These are phyloP conservation scores for Zygosaccharomyces sapae DNA, from an alignment of 1,139 yeast species.

Conservation along the genomic window DNA sequence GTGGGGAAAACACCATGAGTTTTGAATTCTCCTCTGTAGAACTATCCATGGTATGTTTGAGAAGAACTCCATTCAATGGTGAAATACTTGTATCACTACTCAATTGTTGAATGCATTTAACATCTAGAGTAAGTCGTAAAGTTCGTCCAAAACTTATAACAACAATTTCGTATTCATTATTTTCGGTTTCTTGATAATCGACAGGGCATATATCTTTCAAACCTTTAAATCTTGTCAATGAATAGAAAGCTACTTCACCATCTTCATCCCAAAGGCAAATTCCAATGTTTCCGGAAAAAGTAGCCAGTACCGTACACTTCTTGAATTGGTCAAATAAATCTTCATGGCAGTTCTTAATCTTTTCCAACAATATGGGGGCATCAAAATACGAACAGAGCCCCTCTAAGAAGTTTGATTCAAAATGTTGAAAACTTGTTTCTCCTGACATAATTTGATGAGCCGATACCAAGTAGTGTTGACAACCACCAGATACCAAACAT, in stretches of 20 bases:
- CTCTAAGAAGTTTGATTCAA: slow-evolving; percentile 13
- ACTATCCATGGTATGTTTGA: slow-evolving; percentile 21
- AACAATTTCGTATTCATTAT: slow-evolving; percentile 15
- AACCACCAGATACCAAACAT: slow-evolving; percentile 17
- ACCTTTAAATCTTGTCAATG: slow-evolving; percentile 31
- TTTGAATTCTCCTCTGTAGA: slow-evolving; percentile 19
- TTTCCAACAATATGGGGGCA: slow-evolving; percentile 20
- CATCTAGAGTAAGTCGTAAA: slow-evolving; percentile 17
- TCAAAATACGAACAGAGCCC: slow-evolving; percentile 22
- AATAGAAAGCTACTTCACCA: slow-evolving; percentile 16
- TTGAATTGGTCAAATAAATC: slow-evolving; percentile 11
- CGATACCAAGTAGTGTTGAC: slow-evolving; percentile 19
- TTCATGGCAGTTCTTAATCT: slow-evolving; percentile 10
- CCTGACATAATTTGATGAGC: slow-evolving; percentile 33
- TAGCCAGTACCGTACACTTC: slow-evolving; percentile 21
- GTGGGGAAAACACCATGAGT: slow-evolving; percentile 9
- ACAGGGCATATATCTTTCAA: slow-evolving; percentile 19
- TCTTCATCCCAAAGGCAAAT: slow-evolving; percentile 17
- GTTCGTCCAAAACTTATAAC: slow-evolving; percentile 28
- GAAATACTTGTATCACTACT: slow-evolving; percentile 11
- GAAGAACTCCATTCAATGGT: slow-evolving; percentile 16
- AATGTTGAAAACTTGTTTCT: slow-evolving; percentile 19
- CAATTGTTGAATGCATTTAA: slow-evolving; percentile 12
- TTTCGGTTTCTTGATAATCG: slow-evolving; percentile 2
- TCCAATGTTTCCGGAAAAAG: slow-evolving; percentile 25